Conservation (phyloP, 1,139 yeast genomes). For the Geotrichum cucujoidarum region DNA sequence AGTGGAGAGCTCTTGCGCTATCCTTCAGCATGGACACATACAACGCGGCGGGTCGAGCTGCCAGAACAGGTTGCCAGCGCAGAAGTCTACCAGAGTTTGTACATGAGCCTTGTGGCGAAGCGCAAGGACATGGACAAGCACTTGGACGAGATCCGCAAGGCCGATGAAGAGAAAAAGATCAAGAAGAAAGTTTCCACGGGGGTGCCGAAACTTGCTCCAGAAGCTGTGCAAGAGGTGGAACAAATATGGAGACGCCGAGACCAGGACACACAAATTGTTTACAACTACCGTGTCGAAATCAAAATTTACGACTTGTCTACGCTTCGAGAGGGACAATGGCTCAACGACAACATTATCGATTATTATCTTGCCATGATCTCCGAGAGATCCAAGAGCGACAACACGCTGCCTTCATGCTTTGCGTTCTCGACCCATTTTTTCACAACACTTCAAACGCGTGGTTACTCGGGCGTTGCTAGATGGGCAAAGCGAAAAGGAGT, state of each 20-base stretch:
- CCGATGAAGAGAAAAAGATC: constrained; percentile 12
- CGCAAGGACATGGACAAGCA: constrained; percentile 13
- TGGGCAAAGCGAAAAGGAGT: constrained; percentile 88
- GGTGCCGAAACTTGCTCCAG: constrained; percentile 2
- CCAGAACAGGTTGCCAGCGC: constrained; percentile 17
- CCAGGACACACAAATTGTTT: constrained; percentile 39
- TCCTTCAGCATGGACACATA: constrained; percentile 9
- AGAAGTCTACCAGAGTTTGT: constrained; percentile 13
- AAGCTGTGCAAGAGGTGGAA: constrained; percentile 34
- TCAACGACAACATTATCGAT: constrained; percentile 87
- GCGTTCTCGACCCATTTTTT: constrained; percentile 87
- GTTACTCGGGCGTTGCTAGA: constrained; percentile 75
- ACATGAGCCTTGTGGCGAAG: constrained; percentile 13
- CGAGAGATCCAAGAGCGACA: constrained; percentile 35
- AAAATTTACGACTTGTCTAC: constrained; percentile 65
- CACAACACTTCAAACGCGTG: constrained; percentile 57
- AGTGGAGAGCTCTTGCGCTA: constrained; percentile 14
- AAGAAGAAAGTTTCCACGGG: not conserved
- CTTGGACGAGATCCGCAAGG: constrained; percentile 10
- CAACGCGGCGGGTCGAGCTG: constrained; percentile 11
- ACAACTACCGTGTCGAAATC: constrained; percentile 54
- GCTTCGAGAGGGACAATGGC: constrained; percentile 68
- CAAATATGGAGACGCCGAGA: constrained; percentile 39
- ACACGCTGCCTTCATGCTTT: constrained; percentile 43
- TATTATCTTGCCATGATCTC: constrained; percentile 64